phyloP scores from a whole-genome alignment of 129 eudicot species.

The Chrysanthemum makinoi region DNA sequence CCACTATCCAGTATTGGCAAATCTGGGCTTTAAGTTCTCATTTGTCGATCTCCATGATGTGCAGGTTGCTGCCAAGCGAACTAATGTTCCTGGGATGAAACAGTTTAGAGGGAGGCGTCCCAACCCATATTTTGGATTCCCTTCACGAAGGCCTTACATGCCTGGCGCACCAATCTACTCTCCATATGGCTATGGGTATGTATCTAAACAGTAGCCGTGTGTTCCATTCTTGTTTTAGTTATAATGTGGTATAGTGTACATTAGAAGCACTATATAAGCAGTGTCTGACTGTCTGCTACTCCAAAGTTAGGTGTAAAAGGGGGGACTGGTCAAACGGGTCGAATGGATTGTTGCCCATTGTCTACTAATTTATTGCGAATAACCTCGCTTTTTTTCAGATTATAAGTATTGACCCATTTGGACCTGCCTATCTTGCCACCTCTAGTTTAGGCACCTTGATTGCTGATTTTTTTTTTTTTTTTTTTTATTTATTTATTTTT shows the following conservation, averaged over 20 bases:
- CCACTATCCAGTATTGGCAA: conserved; percentile 8
- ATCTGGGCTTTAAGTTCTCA: conserved; percentile 5
- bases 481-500: too few species aligned
- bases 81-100: conserved; percentile 73
- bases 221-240: not conserved
- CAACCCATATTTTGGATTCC: conserved; percentile 57
- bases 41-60: conserved; percentile 8
- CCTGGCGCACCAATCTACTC: conserved; percentile 64
- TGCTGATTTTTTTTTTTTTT: too few species aligned
- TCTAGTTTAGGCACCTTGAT: too few species aligned
- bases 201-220: conserved; percentile 8
- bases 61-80: conserved; percentile 70
- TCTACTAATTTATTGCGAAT: too few species aligned
- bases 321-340: too few species aligned
- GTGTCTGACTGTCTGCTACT: not conserved
- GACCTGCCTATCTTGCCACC: too few species aligned
- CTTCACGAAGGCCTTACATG: conserved; percentile 67
- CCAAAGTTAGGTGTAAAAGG: not conserved
- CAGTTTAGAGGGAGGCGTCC: conserved; percentile 66
- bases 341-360: too few species aligned
- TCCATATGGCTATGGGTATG: conserved; percentile 87
- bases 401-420: too few species aligned
- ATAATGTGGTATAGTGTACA: not conserved
- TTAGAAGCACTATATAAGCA: conserved; percentile 5
- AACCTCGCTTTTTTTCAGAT: too few species aligned